Conservation (phyloP, 2,329 filamentous ascomycete genomes). For the Pseudocercospora fuligena region DNA sequence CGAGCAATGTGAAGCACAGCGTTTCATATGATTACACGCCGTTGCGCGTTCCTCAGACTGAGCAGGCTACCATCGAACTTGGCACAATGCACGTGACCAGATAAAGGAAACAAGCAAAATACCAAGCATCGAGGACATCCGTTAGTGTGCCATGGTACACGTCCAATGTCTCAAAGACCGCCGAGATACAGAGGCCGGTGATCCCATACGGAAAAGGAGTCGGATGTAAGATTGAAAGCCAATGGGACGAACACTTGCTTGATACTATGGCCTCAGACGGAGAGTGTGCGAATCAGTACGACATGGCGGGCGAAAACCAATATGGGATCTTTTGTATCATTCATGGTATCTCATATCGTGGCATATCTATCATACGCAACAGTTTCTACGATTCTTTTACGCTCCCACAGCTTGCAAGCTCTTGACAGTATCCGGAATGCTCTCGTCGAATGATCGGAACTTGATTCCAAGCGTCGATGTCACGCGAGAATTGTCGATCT, state of each 20-base stretch:
- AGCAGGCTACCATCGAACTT: neutral
- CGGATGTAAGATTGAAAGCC: neutral
- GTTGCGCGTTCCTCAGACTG: neutral
- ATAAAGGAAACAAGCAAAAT: neutral
- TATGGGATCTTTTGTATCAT: neutral
- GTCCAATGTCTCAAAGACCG: slow-evolving; percentile 1
- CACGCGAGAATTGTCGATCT: slow-evolving; percentile 61
- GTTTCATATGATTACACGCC: neutral
- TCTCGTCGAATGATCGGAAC: slow-evolving; percentile 63
- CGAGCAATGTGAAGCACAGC: neutral
- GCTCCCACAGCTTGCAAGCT: slow-evolving; percentile 62
- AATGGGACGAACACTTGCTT: neutral
- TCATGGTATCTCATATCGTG: neutral
- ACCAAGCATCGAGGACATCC: neutral
- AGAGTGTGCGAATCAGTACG: neutral
- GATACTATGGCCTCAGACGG: neutral
- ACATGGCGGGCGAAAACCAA: neutral
- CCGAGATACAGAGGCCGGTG: neutral
- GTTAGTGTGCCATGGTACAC: slow-evolving; percentile 7
- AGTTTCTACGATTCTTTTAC: slow-evolving; percentile 31
- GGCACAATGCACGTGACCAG: neutral
- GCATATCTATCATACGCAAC: neutral
- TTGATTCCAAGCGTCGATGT: slow-evolving; percentile 61
- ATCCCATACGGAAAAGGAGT: neutral
- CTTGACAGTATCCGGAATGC: slow-evolving; percentile 66